These are phyloP conservation scores for Cenchrus purpureus DNA, from an alignment of 176 grass and related monocot species.

Conservation along the genomic window DNA sequence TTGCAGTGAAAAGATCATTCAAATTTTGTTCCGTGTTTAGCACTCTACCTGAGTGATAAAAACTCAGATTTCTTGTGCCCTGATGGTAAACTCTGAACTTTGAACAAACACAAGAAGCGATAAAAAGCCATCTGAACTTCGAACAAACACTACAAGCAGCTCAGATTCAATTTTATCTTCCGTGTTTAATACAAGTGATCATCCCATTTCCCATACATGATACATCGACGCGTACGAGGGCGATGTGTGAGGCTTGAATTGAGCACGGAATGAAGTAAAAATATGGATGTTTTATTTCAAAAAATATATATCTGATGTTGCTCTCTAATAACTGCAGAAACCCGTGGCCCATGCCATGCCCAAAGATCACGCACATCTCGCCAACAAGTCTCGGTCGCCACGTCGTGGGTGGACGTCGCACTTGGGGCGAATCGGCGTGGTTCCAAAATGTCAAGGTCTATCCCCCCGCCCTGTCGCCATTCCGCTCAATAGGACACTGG, in stretches of 20 bases:
- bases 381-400: background rate
- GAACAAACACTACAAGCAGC: too few species aligned
- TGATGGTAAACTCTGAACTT: background rate
- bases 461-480: background rate
- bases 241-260: background rate
- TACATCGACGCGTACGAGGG: too few species aligned
- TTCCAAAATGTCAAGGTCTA: constrained; percentile 26
- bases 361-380: background rate
- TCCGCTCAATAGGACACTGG: constrained; percentile 26
- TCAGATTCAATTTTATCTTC: too few species aligned
- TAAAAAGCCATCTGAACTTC: too few species aligned
- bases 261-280: background rate
- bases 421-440: background rate
- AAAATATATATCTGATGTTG: background rate
- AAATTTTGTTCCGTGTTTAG: background rate
- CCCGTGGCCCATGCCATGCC: background rate
- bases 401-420: background rate
- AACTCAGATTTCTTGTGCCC: background rate
- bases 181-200: too few species aligned
- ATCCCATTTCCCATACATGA: too few species aligned
- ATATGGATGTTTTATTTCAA: too few species aligned
- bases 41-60: background rate
- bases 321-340: background rate
- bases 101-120: background rate
- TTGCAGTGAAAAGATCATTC: background rate